Conservation (phyloP, 169 alveolate genomes). For the Plasmodium yoelii region DNA sequence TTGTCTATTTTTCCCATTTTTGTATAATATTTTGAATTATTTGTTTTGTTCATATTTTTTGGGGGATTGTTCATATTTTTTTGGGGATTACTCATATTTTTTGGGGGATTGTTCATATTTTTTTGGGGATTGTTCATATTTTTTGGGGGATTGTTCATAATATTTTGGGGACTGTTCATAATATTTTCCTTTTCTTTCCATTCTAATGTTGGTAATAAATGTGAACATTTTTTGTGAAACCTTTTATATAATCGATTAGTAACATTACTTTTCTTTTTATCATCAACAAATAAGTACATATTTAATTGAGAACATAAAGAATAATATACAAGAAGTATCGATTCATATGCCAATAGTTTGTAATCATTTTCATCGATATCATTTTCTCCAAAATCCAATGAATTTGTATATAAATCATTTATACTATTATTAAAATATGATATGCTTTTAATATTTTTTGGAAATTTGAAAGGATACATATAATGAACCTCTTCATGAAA, state of each 20-base stretch:
- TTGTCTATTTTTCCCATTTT: neutral
- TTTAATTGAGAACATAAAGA: conserved; percentile 47
- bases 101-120: neutral
- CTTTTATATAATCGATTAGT: conserved; percentile 9
- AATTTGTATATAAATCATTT: neutral
- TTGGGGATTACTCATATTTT: neutral
- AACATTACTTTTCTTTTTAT: conserved; percentile 9
- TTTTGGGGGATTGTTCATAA: neutral
- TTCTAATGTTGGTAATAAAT: neutral
- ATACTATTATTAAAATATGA: conserved; percentile 11
- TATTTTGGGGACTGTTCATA: no score
- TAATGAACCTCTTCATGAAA: conserved; percentile 70
- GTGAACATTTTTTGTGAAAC: conserved; percentile 15
- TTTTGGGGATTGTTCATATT: neutral
- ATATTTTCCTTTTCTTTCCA: neutral
- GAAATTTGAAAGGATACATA: conserved; percentile 51
- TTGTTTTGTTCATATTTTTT: neutral
- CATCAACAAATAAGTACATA: conserved; percentile 42
- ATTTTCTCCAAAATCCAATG: conserved; percentile 29
- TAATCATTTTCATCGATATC: conserved; percentile 55
- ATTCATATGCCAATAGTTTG: conserved; percentile 56
- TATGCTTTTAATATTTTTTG: conserved; percentile 33
- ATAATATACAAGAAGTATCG: conserved; percentile 65
- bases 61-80: neutral
- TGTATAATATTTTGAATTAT: neutral